Conservation (phyloP, 1,284 basidiomycete genomes). For the Cryptococcus floricola region DNA sequence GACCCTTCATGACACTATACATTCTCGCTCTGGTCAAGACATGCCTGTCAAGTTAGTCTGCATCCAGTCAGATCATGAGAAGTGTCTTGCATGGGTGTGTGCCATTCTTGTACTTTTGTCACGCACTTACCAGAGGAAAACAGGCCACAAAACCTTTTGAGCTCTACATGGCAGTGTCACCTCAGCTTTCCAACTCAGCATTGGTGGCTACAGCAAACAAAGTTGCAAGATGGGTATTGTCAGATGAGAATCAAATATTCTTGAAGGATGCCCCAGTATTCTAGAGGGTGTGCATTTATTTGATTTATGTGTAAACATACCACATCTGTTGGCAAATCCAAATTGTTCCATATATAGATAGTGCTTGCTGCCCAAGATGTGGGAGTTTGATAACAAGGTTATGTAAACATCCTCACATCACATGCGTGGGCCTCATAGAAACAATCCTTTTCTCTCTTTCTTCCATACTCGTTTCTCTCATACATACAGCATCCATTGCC, state of each 20-base stretch:
- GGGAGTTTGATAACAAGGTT: too few species aligned
- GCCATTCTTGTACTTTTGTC: neutral
- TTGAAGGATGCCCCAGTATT: conserved; percentile 83
- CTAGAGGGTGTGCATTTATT: conserved; percentile 36
- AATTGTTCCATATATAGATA: too few species aligned
- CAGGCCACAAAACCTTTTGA: conserved; percentile 92
- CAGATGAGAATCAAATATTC: conserved; percentile 76
- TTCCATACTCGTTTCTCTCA: too few species aligned
- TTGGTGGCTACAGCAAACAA: conserved; percentile 81
- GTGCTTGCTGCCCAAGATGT: too few species aligned
- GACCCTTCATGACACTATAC: conserved; percentile 73
- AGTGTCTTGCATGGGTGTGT: conserved; percentile 63
- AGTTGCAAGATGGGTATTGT: conserved; percentile 83
- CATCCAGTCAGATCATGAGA: conserved; percentile 75
- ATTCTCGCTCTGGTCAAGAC: conserved; percentile 72
- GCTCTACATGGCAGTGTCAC: conserved; percentile 78
- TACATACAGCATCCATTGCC: too few species aligned
- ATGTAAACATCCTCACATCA: too few species aligned
- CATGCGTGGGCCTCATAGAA: too few species aligned
- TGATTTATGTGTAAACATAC: too few species aligned
- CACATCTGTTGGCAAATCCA: too few species aligned
- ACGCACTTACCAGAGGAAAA: neutral
- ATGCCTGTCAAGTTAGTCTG: conserved; percentile 76
- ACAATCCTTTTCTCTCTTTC: too few species aligned
- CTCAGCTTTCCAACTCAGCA: conserved; percentile 77